These are phyloP conservation scores for Aspergillus persii DNA, from an alignment of 2,329 filamentous ascomycete species.

Conservation along the genomic window DNA sequence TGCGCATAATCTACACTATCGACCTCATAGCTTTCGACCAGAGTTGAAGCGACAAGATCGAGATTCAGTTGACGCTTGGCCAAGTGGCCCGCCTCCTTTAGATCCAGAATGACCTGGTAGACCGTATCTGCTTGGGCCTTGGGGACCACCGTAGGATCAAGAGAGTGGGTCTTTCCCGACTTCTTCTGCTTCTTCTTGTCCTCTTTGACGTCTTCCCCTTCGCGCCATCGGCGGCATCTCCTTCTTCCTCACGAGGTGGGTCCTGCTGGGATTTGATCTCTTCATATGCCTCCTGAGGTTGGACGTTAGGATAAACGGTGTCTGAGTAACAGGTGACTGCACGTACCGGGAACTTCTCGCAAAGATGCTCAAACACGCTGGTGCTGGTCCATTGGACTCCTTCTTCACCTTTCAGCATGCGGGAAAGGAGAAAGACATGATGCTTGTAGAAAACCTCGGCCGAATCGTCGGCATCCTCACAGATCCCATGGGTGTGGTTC, in stretches of 20 bases:
- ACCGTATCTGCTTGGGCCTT: constrained; percentile 38
- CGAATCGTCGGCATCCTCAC: constrained; percentile 47
- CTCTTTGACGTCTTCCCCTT: constrained; percentile 15
- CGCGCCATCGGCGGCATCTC: background rate
- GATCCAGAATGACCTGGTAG: constrained; percentile 37
- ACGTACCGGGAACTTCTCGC: constrained; percentile 42
- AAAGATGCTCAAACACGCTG: constrained; percentile 44
- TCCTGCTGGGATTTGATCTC: constrained; percentile 28
- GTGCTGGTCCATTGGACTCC: constrained; percentile 45
- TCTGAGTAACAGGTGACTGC: background rate
- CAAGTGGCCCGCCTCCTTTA: constrained; percentile 41
- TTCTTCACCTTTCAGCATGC: constrained; percentile 48
- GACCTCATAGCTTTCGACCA: constrained; percentile 36
- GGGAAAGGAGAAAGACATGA: constrained; percentile 44
- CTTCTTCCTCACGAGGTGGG: constrained; percentile 17
- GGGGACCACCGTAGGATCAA: constrained; percentile 26
- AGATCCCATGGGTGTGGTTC: constrained; percentile 41
- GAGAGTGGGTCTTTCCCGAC: constrained; percentile 21
- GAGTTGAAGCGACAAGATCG: constrained; percentile 30
- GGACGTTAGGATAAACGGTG: constrained; percentile 1
- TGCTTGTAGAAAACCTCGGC: constrained; percentile 47
- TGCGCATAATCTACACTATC: constrained; percentile 34
- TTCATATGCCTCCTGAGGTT: constrained; percentile 34
- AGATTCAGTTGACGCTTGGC: constrained; percentile 42
- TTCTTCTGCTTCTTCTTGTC: constrained; percentile 15